Conservation (phyloP, 1,139 yeast genomes). For the Saccharomyces hybrid region DNA sequence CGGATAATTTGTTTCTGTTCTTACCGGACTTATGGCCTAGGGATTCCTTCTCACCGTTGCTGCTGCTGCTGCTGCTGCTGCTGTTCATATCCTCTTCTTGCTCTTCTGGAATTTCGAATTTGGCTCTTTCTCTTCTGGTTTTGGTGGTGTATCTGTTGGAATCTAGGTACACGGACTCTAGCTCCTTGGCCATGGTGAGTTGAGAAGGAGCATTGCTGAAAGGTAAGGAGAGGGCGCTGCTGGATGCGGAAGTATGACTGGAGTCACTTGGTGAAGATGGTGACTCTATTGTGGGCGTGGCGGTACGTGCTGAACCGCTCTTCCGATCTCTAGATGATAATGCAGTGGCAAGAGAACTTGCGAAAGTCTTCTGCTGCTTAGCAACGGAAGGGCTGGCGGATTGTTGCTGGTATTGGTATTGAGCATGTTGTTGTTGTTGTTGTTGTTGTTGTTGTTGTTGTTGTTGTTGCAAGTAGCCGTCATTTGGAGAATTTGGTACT, state of each 20-base stretch:
- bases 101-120: slow-evolving; percentile 11
- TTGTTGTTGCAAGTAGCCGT: not conserved
- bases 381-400: not conserved
- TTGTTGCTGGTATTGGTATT: not conserved
- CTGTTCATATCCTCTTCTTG: slow-evolving; percentile 6
- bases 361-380: not conserved
- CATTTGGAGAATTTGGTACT: not conserved
- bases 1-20: not conserved
- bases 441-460: too few species aligned
- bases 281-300: not conserved
- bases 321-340: too few species aligned
- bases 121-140: slow-evolving; percentile 8
- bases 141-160: slow-evolving; percentile 2
- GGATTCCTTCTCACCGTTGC: not conserved
- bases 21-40: not conserved
- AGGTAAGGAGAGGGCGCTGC: not conserved
- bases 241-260: not conserved
- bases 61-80: not conserved
- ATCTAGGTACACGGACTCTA: not conserved
- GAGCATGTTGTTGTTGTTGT: not conserved
- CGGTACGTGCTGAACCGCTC: too few species aligned
- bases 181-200: not conserved
- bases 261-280: not conserved
- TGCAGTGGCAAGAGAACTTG: not conserved
- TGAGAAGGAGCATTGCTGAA: not conserved